Evolutionary conservation across 192 early-diverging fungal species (phyloP), one percentile per base, ranked within the genome.

Genomic region (Cladochytrium replicatum): DNA sequence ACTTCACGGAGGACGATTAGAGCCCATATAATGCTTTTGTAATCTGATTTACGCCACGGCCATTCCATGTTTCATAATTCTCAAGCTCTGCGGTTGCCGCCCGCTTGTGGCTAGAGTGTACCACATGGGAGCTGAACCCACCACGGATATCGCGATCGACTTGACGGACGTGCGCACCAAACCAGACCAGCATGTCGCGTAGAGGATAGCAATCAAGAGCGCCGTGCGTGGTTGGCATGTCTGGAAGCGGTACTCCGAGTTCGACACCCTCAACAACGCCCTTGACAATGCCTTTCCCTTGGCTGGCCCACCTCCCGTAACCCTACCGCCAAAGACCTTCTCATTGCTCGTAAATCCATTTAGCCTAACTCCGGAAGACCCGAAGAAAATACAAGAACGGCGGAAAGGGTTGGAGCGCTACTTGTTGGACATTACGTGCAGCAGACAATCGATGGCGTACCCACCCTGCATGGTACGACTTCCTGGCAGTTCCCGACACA

Each of bases 331-430:
- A 38, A 92, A 92, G 46, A 74, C 77, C 29, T n/a, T n/a, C n/a
- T 77, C 72, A 48, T 80, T 82, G 41, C 67, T 82, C 6, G n/a
- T n/a, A n/a, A n/a, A n/a, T n/a, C n/a, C n/a, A n/a, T 53, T 50
- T 32, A 54, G 54, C 22, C n/a, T n/a, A n/a, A 72, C 78, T 0
- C 54, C 74, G 38, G 71, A 63, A 2, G 80, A 82, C 53, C 72
- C 77, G 6, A 67, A 64, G 7, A 57, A 78, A 41, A 48, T 85
- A 15, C 88, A 93, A 43, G 82, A 83, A 34, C 75, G 91, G 15
- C 71, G 84, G 2, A 68, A 69, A 17, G 84, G 80, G 0, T 68
- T 95, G 6, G 89, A 92, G 60, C 69, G 68, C 3, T 95, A 87
- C 63, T 63, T 95, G 29, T 65, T 75, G 42, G 78, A 73, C 27